These are phyloP conservation scores for Volutella citrinella DNA, from an alignment of 2,329 filamentous ascomycete genomes.

Conservation along the genomic window DNA sequence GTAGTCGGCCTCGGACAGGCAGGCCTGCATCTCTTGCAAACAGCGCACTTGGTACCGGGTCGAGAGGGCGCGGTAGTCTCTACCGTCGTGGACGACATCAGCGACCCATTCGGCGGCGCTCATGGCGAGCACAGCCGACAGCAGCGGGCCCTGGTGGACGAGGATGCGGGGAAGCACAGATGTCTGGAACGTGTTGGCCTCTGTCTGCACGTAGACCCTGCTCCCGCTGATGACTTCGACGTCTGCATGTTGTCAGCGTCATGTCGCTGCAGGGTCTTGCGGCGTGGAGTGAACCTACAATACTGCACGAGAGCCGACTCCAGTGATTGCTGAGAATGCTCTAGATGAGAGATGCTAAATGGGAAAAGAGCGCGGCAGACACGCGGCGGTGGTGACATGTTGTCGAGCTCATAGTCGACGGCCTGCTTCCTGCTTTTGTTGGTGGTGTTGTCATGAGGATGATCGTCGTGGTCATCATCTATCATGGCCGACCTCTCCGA, in stretches of 20 bases:
- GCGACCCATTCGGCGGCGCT: constrained; percentile 23
- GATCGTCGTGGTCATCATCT: too few relatives aligned
- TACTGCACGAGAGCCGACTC: constrained; percentile 20
- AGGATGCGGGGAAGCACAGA: constrained; percentile 21
- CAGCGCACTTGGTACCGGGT: constrained; percentile 21
- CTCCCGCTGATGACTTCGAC: constrained; percentile 19
- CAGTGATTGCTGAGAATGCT: constrained; percentile 4
- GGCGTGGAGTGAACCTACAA: constrained; percentile 10
- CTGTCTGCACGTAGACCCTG: constrained; percentile 21
- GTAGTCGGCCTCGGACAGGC: constrained; percentile 9
- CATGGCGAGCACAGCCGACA: constrained; percentile 20
- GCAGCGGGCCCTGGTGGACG: constrained; percentile 12
- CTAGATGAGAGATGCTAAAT: constrained; percentile 6
- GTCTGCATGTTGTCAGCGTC: constrained; percentile 14
- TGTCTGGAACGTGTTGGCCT: constrained; percentile 17
- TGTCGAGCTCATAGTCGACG: too few relatives aligned
- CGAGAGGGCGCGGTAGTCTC: constrained; percentile 18
- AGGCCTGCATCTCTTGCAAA: constrained; percentile 16
- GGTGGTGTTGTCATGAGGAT: too few relatives aligned
- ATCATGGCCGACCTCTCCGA: too few relatives aligned
- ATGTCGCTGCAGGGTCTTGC: too few relatives aligned
- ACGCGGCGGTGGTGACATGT: constrained; percentile 1
- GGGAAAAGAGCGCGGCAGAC: constrained; percentile 9
- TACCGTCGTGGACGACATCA: constrained; percentile 12
- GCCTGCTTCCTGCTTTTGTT: too few relatives aligned